Conservation (phyloP, 495 filamentous ascomycete species). For the Aspergillus campestris region DNA sequence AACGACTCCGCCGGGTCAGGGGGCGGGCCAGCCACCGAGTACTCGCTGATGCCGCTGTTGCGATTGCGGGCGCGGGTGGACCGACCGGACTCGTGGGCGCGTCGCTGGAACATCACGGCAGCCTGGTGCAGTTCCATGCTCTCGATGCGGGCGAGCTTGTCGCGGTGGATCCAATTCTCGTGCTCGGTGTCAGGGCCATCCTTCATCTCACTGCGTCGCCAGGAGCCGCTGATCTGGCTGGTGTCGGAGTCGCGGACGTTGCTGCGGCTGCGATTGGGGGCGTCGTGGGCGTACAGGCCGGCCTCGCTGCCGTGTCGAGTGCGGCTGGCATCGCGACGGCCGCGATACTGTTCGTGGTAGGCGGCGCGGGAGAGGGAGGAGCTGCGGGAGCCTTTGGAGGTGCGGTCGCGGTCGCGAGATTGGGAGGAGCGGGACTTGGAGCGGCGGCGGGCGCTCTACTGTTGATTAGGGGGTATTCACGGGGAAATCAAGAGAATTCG, state of each 20-base stretch:
- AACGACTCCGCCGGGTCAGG: conserved; percentile 29
- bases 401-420: conserved; percentile 26
- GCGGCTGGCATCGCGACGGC: conserved; percentile 41
- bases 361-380: conserved; percentile 30
- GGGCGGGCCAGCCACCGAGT: conserved; percentile 19
- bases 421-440: conserved; percentile 26
- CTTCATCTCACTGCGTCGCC: conserved; percentile 10
- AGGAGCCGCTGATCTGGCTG: conserved; percentile 9
- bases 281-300: conserved; percentile 41
- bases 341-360: conserved; percentile 26
- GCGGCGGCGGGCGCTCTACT: conserved; percentile 20
- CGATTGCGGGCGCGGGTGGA: too few species aligned
- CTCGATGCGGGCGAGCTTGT: conserved; percentile 91
- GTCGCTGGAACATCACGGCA: conserved; percentile 60
- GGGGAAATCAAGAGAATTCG: not conserved
- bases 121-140: conserved; percentile 86
- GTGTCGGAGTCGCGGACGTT: conserved; percentile 16
- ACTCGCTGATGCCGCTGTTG: conserved; percentile 22
- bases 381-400: conserved; percentile 33
- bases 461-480: not conserved
- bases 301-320: conserved; percentile 44
- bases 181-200: conserved; percentile 18
- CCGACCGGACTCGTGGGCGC: too few species aligned
- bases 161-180: conserved; percentile 85
- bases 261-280: conserved; percentile 23